Conservation (phyloP, 2,329 filamentous ascomycete species). For the Mycocentrospora acerina region DNA sequence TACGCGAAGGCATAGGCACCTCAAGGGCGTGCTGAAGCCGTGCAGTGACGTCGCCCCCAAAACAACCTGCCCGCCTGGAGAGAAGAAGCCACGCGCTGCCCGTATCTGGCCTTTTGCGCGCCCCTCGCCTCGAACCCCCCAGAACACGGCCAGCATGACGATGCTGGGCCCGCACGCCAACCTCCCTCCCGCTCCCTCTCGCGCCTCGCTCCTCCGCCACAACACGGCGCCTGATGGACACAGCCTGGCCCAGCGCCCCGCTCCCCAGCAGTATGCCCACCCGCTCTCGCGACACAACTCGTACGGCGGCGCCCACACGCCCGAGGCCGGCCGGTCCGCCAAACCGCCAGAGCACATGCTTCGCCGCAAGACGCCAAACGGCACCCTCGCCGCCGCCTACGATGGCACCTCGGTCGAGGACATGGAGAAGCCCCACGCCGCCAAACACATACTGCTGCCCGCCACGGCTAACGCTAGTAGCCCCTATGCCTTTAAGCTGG, state of each 20-base stretch:
- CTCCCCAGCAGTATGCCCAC: slow-evolving; percentile 42
- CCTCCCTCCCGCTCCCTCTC: slow-evolving; percentile 24
- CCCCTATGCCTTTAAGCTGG: slow-evolving; percentile 37
- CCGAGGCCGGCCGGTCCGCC: slow-evolving; percentile 23
- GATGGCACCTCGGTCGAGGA: slow-evolving; percentile 79
- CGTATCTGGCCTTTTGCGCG: too few relatives aligned
- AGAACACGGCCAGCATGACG: slow-evolving; percentile 43
- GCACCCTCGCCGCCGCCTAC: slow-evolving; percentile 89
- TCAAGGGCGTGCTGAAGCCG: slow-evolving; percentile 42
- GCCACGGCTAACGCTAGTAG: slow-evolving; percentile 49
- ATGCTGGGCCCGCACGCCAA: slow-evolving; percentile 29
- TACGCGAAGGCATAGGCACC: slow-evolving; percentile 48
- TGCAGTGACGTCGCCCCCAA: slow-evolving; percentile 12
- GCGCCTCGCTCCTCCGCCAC: slow-evolving; percentile 30
- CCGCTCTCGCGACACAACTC: slow-evolving; percentile 43
- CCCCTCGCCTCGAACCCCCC: too few relatives aligned
- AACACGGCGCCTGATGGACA: slow-evolving; percentile 25
- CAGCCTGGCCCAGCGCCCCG: slow-evolving; percentile 22
- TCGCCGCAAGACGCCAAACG: slow-evolving; percentile 88
- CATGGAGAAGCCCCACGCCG: slow-evolving; percentile 70
- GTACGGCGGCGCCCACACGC: slow-evolving; percentile 31
- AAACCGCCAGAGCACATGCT: slow-evolving; percentile 70
- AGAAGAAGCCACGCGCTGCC: too few relatives aligned
- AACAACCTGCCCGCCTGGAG: too few relatives aligned
- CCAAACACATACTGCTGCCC: slow-evolving; percentile 81